Base-by-base conservation (phyloP, 192 early-diverging fungal genomes). In the Dimargaris cristalligena region DNA sequence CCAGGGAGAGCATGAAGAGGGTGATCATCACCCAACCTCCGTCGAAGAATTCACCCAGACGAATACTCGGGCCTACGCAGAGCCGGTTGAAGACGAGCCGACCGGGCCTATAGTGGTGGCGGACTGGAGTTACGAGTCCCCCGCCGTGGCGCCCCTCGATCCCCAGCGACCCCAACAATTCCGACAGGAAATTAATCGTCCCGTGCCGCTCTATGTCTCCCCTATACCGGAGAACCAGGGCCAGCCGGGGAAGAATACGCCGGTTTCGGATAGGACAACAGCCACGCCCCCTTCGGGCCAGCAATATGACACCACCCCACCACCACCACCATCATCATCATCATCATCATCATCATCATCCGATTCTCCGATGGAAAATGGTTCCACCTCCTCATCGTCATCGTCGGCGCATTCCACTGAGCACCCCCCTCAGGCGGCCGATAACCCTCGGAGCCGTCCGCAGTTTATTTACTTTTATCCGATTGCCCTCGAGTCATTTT, bases 91-190 rank as follows among this genome's bases (percentile, higher is more conserved):
- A 9, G 47, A 22, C 47, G 13, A 26, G 25, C 50, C 28, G 13
- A 26, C 50, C 50, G 50, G 13, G 2, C 22, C 14, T 25, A 31
- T 13, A 10, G 4, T 56, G 31, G 34, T 33, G 31, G 54, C 54
- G 16, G 54, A 56, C 29, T 56, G 54, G 54, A 33, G 54, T 14
- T 18, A 2, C 16, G 30, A 31, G 26, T 56, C 54, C 54, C 54
- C 54, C 14, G 54, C 54, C 31, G 54, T 23, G 3, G 31, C 13
- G 0, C 54, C 54, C 4, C 20, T 48, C 13, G 47, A n/a, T 4
- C 9, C 9, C 6, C 4, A 22, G 47, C 47, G 47, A 14, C 20
- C n/a, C 13, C 4, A 14, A 6, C 4, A 4, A 4, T 14, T 13
- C 47, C 13, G 13, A 11, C 10, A 44, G 10, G 10, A 44, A 18